These are phyloP conservation scores for Closterium sp. DNA, from an alignment of 139 green algal genomes.

Conservation along the genomic window DNA sequence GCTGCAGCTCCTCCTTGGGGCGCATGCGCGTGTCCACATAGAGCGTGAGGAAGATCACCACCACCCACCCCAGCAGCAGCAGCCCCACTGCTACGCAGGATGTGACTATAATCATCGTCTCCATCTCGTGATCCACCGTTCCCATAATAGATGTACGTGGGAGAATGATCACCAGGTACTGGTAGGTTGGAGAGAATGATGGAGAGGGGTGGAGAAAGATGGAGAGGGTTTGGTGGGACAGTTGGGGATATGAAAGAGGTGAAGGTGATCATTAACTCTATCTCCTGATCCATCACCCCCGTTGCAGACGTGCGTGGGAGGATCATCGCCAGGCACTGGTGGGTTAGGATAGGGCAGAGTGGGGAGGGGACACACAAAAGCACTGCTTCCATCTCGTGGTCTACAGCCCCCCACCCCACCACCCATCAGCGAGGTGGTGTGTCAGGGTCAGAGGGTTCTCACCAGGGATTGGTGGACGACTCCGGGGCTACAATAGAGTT, in stretches of 20 bases:
- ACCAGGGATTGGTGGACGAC: too few relatives aligned
- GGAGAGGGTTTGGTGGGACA: background rate
- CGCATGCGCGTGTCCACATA: slow-evolving; percentile 18
- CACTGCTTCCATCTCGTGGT: too few relatives aligned
- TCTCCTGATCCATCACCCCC: background rate
- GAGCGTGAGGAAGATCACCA: slow-evolving; percentile 22
- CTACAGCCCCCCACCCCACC: too few relatives aligned
- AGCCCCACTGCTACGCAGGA: background rate
- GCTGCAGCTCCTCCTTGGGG: slow-evolving; percentile 27
- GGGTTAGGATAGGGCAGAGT: too few relatives aligned
- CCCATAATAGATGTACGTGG: slow-evolving; percentile 5
- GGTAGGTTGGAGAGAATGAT: background rate
- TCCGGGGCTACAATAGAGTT: too few relatives aligned
- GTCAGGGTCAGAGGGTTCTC: too few relatives aligned
- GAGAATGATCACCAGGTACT: slow-evolving; percentile 9
- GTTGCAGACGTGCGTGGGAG: too few relatives aligned
- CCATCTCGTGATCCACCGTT: background rate
- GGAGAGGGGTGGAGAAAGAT: background rate
- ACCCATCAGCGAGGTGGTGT: too few relatives aligned
- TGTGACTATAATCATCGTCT: slow-evolving; percentile 6
- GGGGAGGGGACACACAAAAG: too few relatives aligned
- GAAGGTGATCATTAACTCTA: background rate
- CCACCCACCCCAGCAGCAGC: slow-evolving; percentile 21
- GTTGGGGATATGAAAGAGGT: background rate
- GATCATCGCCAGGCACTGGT: too few relatives aligned